These are phyloP conservation scores for Hyaloscypha finlandica DNA, from an alignment of 495 filamentous ascomycete species.

Conservation along the genomic window DNA sequence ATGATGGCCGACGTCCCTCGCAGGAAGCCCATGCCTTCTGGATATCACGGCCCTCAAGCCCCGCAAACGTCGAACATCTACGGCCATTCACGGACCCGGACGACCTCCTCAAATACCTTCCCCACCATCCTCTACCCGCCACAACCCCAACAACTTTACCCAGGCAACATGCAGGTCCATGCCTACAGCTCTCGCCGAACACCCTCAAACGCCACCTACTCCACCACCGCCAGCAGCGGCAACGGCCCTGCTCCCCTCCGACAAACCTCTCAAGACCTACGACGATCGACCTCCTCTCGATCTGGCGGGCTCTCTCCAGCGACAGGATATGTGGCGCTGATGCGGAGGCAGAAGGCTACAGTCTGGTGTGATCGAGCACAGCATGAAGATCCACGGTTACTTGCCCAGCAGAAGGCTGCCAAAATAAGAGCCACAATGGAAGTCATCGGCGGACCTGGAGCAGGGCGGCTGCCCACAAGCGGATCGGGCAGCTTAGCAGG, in stretches of 20 bases:
- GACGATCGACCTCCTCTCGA: slow-evolving; percentile 70
- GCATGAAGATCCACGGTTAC: slow-evolving; percentile 81
- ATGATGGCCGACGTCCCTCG: slow-evolving; percentile 32
- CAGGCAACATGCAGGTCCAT: slow-evolving; percentile 31
- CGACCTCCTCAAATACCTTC: slow-evolving; percentile 61
- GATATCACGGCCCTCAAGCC: slow-evolving; percentile 24
- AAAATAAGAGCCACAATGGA: slow-evolving; percentile 84
- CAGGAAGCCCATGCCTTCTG: slow-evolving; percentile 34
- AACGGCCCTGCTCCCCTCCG: slow-evolving; percentile 48
- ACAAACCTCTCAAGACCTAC: slow-evolving; percentile 61
- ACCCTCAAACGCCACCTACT: slow-evolving; percentile 74
- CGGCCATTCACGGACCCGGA: slow-evolving; percentile 55
- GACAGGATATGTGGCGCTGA: slow-evolving; percentile 85
- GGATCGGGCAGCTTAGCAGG: slow-evolving; percentile 26
- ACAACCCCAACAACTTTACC: slow-evolving; percentile 26
- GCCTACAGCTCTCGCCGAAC: slow-evolving; percentile 58
- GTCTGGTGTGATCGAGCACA: slow-evolving; percentile 98
- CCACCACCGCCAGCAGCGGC: slow-evolving; percentile 60
- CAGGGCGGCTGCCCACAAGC: slow-evolving; percentile 26
- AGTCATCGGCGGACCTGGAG: slow-evolving; percentile 56
- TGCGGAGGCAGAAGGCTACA: slow-evolving; percentile 95
- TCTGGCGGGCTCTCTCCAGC: slow-evolving; percentile 62
- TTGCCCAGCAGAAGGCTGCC: slow-evolving; percentile 77
- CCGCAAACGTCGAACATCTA: slow-evolving; percentile 35
- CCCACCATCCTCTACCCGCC: slow-evolving; percentile 40